Evolutionary conservation across 2,329 filamentous ascomycete species (phyloP), one percentile per base, ranked within the genome.

Genomic region (Verticillium nonalfalfae): DNA sequence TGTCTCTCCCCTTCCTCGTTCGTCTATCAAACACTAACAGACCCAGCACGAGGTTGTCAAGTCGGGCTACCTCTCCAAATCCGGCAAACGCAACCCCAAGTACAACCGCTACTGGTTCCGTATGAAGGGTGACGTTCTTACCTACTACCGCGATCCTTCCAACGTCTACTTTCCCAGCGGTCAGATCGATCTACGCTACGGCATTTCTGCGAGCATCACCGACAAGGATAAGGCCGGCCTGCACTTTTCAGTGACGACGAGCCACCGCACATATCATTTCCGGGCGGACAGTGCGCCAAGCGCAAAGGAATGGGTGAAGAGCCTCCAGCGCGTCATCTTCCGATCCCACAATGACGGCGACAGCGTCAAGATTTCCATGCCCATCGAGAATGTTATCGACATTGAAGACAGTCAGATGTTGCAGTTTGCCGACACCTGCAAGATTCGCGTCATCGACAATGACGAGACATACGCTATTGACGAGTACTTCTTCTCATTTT

Each of bases 401-500:
- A 87, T 98, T 56, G 95, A 98, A 73, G 91, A 97, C 66, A 95
- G 89, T 57, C 89, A 91, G 61, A 92, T 97, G 77, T 84, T 96
- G 60, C 91, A 96, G 65, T 93, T 96, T 73, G 92, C 93, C 26
- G 91, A 97, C 65, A 98, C 95, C 0, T 90, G 96, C 78, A 97
- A 96, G 75, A 88, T 99, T 64, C 86, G 92, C 40, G 92, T 97
- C 54, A 88, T 98, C 61, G 93, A 97, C 70, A 96, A 93, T 66
- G 91, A 95, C 66, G 94, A 97, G 74, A 96, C 92, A 0, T 98
- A 90, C 75, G 93, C 93, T 2, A 91, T 98, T 65, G 95, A 99
- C 69, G 95, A 99, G 87, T 97, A 98, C 73, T 98, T 96, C 73
- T 98, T 99, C 74, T 95, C 93, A 0, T 98, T 98, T 75, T 97